phyloP scores from a whole-genome alignment of 768 basidiomycete genomes.

The Russula foetens region DNA sequence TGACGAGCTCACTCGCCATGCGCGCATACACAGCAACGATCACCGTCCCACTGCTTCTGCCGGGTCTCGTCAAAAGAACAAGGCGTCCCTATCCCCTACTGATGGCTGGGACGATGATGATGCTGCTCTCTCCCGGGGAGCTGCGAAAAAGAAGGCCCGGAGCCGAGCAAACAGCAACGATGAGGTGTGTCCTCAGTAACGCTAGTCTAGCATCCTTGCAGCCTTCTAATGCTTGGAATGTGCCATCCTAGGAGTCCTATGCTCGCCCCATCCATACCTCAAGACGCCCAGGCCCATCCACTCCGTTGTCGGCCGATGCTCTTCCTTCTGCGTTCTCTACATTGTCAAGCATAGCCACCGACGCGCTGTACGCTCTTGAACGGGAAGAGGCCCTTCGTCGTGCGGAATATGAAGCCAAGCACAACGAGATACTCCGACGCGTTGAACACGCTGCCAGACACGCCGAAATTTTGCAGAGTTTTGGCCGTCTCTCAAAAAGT shows the following conservation, averaged over 20 bases:
- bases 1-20: conserved; percentile 97
- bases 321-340: conserved; percentile 39
- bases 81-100: neutral
- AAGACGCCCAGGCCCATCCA: conserved; percentile 4
- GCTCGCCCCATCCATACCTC: conserved; percentile 27
- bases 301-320: conserved; percentile 24
- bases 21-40: conserved; percentile 80
- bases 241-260: conserved; percentile 30
- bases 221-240: conserved; percentile 14
- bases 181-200: conserved; percentile 50
- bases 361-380: conserved; percentile 85
- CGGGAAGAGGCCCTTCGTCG: conserved; percentile 64
- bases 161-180: conserved; percentile 77
- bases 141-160: conserved; percentile 43
- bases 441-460: conserved; percentile 33
- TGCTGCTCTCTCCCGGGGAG: neutral
- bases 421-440: conserved; percentile 34
- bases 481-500: conserved; percentile 24
- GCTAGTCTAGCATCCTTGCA: neutral
- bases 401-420: conserved; percentile 52
- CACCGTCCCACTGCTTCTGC: conserved; percentile 23
- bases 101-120: conserved; percentile 19
- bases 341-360: conserved; percentile 71
- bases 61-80: conserved; percentile 5
- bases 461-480: conserved; percentile 34